These are phyloP conservation scores for Chionographis japonica DNA, from an alignment of 106 monocot genomes.

Conservation along the genomic window DNA sequence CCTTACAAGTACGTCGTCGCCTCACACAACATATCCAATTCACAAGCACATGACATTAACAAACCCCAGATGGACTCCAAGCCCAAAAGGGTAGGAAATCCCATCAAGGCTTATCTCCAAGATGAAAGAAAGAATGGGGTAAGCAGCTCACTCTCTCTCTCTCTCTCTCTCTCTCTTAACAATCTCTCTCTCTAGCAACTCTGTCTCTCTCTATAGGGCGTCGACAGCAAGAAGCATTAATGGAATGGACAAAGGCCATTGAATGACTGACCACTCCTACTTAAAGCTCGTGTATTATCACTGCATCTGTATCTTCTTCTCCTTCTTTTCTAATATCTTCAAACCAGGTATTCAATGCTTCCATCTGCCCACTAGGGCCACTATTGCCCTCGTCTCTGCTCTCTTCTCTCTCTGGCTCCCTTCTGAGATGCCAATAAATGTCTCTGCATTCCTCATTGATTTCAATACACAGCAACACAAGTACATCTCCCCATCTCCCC, in stretches of 20 bases:
- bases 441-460: conserved; percentile 29
- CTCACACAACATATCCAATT: too few species aligned
- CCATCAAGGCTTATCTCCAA: too few species aligned
- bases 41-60: too few species aligned
- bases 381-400: conserved; percentile 6
- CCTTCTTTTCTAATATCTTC: not conserved
- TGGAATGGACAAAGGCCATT: conserved; percentile 24
- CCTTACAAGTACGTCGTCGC: too few species aligned
- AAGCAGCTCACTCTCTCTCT: too few species aligned
- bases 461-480: conserved; percentile 1
- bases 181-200: too few species aligned
- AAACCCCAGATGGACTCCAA: too few species aligned
- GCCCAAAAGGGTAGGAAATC: too few species aligned
- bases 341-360: conserved; percentile 1
- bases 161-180: too few species aligned
- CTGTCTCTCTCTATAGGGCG: not conserved
- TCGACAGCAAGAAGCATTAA: conserved; percentile 7
- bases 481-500: conserved; percentile 1
- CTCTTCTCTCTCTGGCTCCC: conserved; percentile 7
- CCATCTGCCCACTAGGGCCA: conserved; percentile 10
- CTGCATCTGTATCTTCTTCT: not conserved
- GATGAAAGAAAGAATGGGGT: too few species aligned
- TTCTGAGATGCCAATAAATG: conserved; percentile 25
- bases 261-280: conserved; percentile 13
- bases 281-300: conserved; percentile 16